These are phyloP conservation scores for Candida sanyaensis DNA, from an alignment of 1,139 yeast genomes.

Conservation along the genomic window DNA sequence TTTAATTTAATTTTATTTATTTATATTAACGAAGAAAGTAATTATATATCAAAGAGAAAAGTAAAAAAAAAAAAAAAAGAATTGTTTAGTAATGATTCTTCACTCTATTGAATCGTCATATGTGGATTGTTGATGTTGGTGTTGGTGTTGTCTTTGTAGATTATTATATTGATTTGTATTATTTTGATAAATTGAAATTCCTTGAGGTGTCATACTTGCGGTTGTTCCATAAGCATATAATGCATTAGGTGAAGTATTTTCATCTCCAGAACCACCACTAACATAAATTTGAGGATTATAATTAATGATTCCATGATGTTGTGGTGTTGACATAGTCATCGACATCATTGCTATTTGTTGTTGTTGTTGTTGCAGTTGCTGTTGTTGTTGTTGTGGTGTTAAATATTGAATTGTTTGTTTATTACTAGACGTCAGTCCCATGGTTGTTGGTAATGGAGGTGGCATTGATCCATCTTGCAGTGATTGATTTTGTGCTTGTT, in stretches of 20 bases:
- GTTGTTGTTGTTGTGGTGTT: constrained; percentile 18
- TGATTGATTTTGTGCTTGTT: constrained; percentile 12
- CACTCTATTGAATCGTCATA: constrained; percentile 8
- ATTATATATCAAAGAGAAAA: too few species aligned
- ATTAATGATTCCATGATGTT: constrained; percentile 26
- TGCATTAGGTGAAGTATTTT: constrained; percentile 2
- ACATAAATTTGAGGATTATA: constrained; percentile 3
- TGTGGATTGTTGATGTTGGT: not conserved
- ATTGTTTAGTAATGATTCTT: not conserved
- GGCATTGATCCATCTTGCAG: constrained; percentile 10
- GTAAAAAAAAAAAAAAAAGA: too few species aligned
- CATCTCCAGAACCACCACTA: not conserved
- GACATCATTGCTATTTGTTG: constrained; percentile 21
- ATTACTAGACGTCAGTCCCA: constrained; percentile 6
- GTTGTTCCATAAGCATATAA: not conserved
- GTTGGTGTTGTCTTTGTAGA: not conserved
- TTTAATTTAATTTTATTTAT: not conserved
- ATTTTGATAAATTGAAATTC: not conserved
- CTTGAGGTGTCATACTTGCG: constrained; percentile 1
- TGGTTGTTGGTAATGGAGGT: constrained; percentile 6
- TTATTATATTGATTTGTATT: not conserved
- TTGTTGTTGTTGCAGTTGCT: constrained; percentile 18
- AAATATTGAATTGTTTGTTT: constrained; percentile 11
- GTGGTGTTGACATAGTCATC: constrained; percentile 52
- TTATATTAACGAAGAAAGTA: not conserved